A percentile compares a stretch with the other conserved stretches of the same genome.
Conservation (phyloP, 768 basidiomycete species). For the Gelatoporia subvermispora region DNA sequence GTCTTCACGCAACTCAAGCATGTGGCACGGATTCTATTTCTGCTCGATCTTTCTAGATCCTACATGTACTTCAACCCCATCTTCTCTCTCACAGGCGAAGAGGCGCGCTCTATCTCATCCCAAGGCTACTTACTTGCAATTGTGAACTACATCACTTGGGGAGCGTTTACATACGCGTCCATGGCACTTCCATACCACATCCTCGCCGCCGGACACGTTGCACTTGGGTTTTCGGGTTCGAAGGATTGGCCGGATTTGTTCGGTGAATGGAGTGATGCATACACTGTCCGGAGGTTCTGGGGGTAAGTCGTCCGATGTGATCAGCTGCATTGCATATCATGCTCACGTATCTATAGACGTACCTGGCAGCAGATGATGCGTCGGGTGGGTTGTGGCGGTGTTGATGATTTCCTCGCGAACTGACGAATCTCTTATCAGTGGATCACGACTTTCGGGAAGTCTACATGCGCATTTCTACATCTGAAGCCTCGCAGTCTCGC, state of each 20-base stretch:
- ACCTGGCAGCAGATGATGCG: slow-evolving; percentile 17
- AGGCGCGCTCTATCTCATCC: background rate
- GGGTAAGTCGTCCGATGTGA: slow-evolving; percentile 6
- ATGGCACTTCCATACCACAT: slow-evolving; percentile 1
- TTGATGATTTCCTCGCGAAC: background rate
- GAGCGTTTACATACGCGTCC: slow-evolving; percentile 2
- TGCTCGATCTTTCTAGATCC: background rate
- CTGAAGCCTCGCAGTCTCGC: slow-evolving; percentile 8
- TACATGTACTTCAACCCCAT: slow-evolving; percentile 3
- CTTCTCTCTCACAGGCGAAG: background rate
- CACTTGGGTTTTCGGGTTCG: slow-evolving; percentile 2
- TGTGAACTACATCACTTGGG: background rate
- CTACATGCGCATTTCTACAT: slow-evolving; percentile 4
- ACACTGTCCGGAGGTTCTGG: slow-evolving; percentile 18
- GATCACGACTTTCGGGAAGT: slow-evolving; percentile 8
- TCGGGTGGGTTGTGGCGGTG: too few species aligned
- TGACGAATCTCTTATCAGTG: background rate
- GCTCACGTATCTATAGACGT: slow-evolving; percentile 2
- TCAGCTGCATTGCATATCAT: too few species aligned
- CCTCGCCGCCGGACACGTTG: slow-evolving; percentile 5
- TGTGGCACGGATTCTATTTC: slow-evolving; percentile 1
- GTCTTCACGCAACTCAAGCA: slow-evolving; percentile 1
- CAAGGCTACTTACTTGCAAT: slow-evolving; percentile 3
- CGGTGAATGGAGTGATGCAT: slow-evolving; percentile 14
- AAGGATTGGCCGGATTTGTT: slow-evolving; percentile 15